These are phyloP conservation scores for Chytriomyces hyalinus DNA, from an alignment of 192 early-diverging fungal genomes.

Conservation along the genomic window DNA sequence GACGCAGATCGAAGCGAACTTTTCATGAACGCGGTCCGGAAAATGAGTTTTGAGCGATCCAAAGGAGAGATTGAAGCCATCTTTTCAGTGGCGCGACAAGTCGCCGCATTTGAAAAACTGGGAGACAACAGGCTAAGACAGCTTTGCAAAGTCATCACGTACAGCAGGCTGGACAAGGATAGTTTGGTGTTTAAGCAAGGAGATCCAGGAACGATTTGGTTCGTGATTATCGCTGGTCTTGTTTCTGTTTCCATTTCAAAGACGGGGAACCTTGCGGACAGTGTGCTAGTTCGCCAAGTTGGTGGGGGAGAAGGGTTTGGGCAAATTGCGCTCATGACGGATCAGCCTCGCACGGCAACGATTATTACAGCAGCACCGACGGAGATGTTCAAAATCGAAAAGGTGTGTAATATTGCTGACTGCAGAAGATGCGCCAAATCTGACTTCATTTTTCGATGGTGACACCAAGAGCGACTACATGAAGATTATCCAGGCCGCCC, in stretches of 20 bases:
- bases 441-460: background rate
- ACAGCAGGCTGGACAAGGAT: background rate
- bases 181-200: slow-evolving; percentile 33
- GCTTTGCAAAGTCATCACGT: slow-evolving; percentile 19
- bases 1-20: background rate
- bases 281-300: slow-evolving; percentile 10
- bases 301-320: slow-evolving; percentile 51
- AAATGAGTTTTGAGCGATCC: slow-evolving; percentile 7
- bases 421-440: background rate
- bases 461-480: slow-evolving; percentile 39
- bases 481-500: slow-evolving; percentile 45
- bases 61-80: slow-evolving; percentile 9
- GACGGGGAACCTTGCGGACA: slow-evolving; percentile 40
- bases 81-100: slow-evolving; percentile 6
- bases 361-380: slow-evolving; percentile 44
- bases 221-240: slow-evolving; percentile 47
- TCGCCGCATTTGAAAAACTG: slow-evolving; percentile 25
- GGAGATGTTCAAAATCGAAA: slow-evolving; percentile 52
- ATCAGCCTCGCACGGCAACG: slow-evolving; percentile 50
- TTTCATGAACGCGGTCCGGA: background rate
- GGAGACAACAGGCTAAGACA: slow-evolving; percentile 4
- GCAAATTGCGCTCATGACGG: slow-evolving; percentile 50
- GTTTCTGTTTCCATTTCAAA: slow-evolving; percentile 44
- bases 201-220: slow-evolving; percentile 55
- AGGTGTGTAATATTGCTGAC: slow-evolving; percentile 15